Evolutionary conservation across 257 asterid species (phyloP).

Genomic region (Catharanthus roseus): DNA sequence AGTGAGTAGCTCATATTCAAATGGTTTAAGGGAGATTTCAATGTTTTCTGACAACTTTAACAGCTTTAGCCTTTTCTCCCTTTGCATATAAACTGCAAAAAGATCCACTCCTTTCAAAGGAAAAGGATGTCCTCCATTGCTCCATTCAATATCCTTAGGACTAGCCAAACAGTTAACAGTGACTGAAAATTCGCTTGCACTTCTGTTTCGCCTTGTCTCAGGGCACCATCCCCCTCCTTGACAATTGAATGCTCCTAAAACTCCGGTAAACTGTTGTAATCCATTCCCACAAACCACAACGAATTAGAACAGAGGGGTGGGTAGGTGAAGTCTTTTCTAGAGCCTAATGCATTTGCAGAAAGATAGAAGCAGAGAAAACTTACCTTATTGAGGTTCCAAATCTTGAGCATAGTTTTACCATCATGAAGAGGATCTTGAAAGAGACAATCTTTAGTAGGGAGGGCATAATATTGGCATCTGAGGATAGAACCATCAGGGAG

Average conservation of each 20-base stretch:
- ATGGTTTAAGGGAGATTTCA: conserved; percentile 25
- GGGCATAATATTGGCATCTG: conserved; percentile 70
- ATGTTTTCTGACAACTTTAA: conserved; percentile 19
- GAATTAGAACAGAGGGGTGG: no score
- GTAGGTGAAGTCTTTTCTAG: no score
- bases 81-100: conserved; percentile 31
- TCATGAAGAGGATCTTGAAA: conserved; percentile 81
- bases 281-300: no score
- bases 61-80: conserved; percentile 28
- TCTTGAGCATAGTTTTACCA: conserved; percentile 84
- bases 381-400: conserved; percentile 93
- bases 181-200: conserved; percentile 62
- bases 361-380: no score
- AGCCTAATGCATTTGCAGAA: no score
- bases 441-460: conserved; percentile 77
- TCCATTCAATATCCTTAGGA: conserved; percentile 58
- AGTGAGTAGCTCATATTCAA: conserved; percentile 30
- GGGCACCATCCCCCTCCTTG: conserved; percentile 97
- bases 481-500: conserved; percentile 79
- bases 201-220: conserved; percentile 60
- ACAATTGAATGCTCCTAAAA: conserved; percentile 82
- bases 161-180: conserved; percentile 42
- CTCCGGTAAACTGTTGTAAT: conserved; percentile 77
- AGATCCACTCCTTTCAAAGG: conserved; percentile 14
- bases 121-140: conserved; percentile 23